A percentile compares a stretch with the other conserved stretches of the same genome.
Evolutionary conservation across 1,139 yeast species (phyloP).

Genomic region (Pichia norvegensis): DNA sequence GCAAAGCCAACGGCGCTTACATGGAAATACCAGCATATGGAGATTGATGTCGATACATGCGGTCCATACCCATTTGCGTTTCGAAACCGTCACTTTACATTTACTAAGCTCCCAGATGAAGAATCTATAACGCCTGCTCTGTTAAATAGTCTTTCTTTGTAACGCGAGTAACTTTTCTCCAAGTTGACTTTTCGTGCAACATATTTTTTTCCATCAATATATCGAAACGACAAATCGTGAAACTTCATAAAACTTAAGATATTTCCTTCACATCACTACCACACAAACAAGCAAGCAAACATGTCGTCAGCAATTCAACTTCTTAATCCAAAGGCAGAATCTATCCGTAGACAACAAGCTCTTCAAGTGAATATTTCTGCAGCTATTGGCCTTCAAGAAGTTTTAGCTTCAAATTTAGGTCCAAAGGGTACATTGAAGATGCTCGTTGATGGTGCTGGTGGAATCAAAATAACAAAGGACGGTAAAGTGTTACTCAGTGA

Average conservation of each 20-base stretch:
- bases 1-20: not conserved
- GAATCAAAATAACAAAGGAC: slow-evolving; percentile 90
- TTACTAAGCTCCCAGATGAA: not conserved
- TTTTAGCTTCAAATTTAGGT: slow-evolving; percentile 83
- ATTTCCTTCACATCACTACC: not conserved
- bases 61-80: not conserved
- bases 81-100: not conserved
- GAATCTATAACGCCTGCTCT: not conserved
- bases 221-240: too few species aligned
- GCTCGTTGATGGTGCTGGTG: slow-evolving; percentile 95
- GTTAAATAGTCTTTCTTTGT: not conserved
- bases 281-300: not conserved
- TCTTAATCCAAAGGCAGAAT: slow-evolving; percentile 94
- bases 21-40: not conserved
- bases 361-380: slow-evolving; percentile 91
- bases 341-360: slow-evolving; percentile 89
- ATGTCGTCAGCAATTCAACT: slow-evolving; percentile 65
- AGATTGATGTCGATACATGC: not conserved
- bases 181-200: not conserved
- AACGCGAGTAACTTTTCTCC: not conserved
- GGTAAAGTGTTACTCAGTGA: slow-evolving; percentile 90
- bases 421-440: slow-evolving; percentile 96
- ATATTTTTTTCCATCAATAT: not conserved
- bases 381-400: slow-evolving; percentile 94
- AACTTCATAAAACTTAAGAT: too few species aligned